These are phyloP conservation scores for Metschnikowia gruessii DNA, from an alignment of 805 yeast species.

Conservation along the genomic window DNA sequence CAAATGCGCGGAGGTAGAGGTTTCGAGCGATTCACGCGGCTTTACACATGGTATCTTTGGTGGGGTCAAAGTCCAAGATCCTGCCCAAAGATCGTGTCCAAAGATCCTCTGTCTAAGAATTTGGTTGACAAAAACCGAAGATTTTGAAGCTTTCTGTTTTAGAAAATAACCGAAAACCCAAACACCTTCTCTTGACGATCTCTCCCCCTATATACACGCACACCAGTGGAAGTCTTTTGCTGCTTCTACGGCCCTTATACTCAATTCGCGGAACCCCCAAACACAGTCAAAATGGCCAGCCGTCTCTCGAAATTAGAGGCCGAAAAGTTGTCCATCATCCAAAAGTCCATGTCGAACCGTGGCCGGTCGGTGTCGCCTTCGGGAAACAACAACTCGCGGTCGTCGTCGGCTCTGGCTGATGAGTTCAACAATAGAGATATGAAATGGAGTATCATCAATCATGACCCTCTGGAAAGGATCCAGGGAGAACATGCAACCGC, in stretches of 20 bases:
- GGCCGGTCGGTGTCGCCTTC: conserved; percentile 40
- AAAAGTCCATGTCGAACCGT: conserved; percentile 35
- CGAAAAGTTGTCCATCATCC: conserved; percentile 40
- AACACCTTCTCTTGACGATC: too few species aligned
- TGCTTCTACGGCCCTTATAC: not conserved
- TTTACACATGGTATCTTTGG: not conserved
- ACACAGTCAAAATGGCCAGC: conserved; percentile 26
- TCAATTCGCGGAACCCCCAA: too few species aligned
- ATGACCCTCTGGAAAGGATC: conserved; percentile 71
- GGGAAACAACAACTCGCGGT: conserved; percentile 27
- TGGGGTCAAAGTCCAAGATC: conserved; percentile 1
- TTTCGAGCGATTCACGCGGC: conserved; percentile 2
- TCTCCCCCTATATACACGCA: too few species aligned
- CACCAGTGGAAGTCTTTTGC: not conserved
- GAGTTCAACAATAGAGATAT: conserved; percentile 39
- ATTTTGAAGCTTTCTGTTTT: too few species aligned
- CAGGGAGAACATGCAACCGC: conserved; percentile 14
- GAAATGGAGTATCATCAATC: conserved; percentile 65
- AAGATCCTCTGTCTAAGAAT: too few species aligned
- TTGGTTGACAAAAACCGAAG: too few species aligned
- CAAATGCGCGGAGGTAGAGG: conserved; percentile 4
- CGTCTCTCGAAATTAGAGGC: conserved; percentile 41
- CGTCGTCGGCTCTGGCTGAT: conserved; percentile 36
- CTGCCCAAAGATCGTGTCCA: too few species aligned
- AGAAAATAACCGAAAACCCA: too few species aligned